These are phyloP conservation scores for Stropharia rugosoannulata DNA, from an alignment of 768 basidiomycete species.

Conservation along the genomic window DNA sequence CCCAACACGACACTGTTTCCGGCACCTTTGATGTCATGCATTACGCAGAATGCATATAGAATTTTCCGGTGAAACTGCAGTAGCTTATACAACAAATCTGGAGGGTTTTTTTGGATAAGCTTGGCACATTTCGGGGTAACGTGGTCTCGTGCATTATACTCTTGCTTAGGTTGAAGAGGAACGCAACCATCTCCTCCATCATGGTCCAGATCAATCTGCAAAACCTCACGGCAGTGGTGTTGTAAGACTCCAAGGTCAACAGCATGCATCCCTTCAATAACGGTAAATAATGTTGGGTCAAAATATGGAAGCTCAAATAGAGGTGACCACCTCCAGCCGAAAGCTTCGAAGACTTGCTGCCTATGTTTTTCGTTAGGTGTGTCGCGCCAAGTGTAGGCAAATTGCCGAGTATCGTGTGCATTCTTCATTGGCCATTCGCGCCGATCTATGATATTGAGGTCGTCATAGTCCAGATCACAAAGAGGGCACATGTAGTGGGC, in stretches of 20 bases:
- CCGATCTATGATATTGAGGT: neutral
- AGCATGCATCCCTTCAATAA: conserved; percentile 11
- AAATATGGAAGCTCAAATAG: conserved; percentile 6
- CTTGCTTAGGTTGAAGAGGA: no score
- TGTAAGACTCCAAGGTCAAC: conserved; percentile 7
- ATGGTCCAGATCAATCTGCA: neutral
- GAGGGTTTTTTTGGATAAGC: conserved; percentile 7
- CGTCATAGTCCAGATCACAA: neutral
- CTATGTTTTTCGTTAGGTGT: neutral
- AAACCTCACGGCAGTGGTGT: conserved; percentile 1
- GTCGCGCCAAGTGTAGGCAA: neutral
- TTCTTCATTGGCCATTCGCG: neutral
- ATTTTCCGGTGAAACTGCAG: conserved; percentile 14
- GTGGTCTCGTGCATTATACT: no score
- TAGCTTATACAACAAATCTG: conserved; percentile 9
- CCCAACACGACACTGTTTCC: conserved; percentile 18
- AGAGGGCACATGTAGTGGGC: neutral
- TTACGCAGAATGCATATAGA: conserved; percentile 23
- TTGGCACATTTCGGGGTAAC: conserved; percentile 5
- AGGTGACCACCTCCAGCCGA: conserved; percentile 3
- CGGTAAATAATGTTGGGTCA: conserved; percentile 5
- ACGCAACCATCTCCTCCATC: neutral
- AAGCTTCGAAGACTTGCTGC: neutral
- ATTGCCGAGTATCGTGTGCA: neutral
- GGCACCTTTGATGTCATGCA: conserved; percentile 15